Percentiles rank a stretch among this genome's conserved stretches.
These are phyloP conservation scores for Exsudoporus frostii DNA, from an alignment of 768 basidiomycete species.

Conservation along the genomic window DNA sequence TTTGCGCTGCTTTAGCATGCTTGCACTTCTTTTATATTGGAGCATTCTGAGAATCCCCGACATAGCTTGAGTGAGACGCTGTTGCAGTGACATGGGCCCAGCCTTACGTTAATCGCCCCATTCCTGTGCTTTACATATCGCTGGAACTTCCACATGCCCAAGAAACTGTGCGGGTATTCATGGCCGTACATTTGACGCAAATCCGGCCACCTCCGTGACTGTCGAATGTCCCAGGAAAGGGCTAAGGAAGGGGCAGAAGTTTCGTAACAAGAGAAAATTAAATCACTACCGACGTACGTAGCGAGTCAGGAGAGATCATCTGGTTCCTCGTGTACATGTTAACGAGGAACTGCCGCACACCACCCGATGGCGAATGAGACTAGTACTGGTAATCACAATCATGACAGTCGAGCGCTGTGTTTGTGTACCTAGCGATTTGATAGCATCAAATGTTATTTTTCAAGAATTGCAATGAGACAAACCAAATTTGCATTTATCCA, in stretches of 20 bases:
- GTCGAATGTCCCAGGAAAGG: neutral
- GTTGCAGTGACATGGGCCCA: neutral
- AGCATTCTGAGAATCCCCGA: neutral
- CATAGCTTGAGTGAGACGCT: neutral
- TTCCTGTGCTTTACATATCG: neutral
- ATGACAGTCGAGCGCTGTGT: neutral
- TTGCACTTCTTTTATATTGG: slow-evolving; percentile 8
- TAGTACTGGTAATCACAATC: neutral
- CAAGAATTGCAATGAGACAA: neutral
- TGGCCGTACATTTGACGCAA: neutral
- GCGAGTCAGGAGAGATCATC: neutral
- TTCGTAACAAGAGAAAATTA: neutral
- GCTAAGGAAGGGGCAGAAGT: no score
- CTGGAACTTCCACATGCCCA: neutral
- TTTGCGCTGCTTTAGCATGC: no score
- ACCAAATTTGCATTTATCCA: neutral
- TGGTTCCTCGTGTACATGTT: neutral
- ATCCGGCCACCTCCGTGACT: neutral
- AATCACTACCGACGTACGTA: neutral
- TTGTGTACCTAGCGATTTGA: neutral
- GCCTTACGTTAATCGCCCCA: neutral
- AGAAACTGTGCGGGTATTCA: neutral
- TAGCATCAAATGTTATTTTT: neutral
- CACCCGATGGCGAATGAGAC: neutral
- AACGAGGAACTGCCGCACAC: neutral